A percentile compares a stretch with the other conserved stretches of the same genome.
Evolutionary conservation across 2,329 filamentous ascomycete species (phyloP).

Genomic region (Fusarium torulosum): DNA sequence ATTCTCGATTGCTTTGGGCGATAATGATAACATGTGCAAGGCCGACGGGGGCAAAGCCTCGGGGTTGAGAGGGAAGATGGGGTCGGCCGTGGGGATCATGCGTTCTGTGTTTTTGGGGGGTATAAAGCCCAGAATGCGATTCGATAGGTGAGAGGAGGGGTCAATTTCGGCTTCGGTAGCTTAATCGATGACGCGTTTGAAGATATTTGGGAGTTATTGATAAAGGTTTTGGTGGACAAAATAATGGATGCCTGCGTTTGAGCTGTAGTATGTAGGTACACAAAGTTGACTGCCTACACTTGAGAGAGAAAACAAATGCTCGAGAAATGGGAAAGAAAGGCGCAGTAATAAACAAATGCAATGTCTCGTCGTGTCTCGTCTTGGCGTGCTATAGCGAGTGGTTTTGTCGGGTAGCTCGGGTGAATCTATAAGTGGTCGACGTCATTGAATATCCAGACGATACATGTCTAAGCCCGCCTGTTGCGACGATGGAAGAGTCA

Average conservation of each 20-base stretch:
- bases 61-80: slow-evolving; percentile 32
- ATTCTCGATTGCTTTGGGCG: slow-evolving; percentile 43
- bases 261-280: neutral
- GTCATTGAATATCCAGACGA: slow-evolving; percentile 40
- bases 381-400: slow-evolving; percentile 16
- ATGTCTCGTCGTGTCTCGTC: slow-evolving; percentile 19
- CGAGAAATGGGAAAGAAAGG: neutral
- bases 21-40: slow-evolving; percentile 44
- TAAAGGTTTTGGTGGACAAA: neutral
- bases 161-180: neutral
- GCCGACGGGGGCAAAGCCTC: slow-evolving; percentile 36
- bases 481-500: slow-evolving; percentile 35
- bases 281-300: neutral
- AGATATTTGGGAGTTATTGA: slow-evolving; percentile 17
- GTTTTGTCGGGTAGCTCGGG: slow-evolving; percentile 29
- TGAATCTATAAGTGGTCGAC: slow-evolving; percentile 35
- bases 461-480: slow-evolving; percentile 30
- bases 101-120: slow-evolving; percentile 33
- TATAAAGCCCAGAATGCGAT: slow-evolving; percentile 14
- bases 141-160: slow-evolving; percentile 11
- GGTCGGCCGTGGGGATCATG: slow-evolving; percentile 45
- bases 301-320: neutral
- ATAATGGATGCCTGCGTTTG: slow-evolving; percentile 3
- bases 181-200: slow-evolving; percentile 15
- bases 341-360: slow-evolving; percentile 20